These are phyloP conservation scores for Discostella pseudostelligera DNA, from an alignment of 108 stramenopile genomes.

Conservation along the genomic window DNA sequence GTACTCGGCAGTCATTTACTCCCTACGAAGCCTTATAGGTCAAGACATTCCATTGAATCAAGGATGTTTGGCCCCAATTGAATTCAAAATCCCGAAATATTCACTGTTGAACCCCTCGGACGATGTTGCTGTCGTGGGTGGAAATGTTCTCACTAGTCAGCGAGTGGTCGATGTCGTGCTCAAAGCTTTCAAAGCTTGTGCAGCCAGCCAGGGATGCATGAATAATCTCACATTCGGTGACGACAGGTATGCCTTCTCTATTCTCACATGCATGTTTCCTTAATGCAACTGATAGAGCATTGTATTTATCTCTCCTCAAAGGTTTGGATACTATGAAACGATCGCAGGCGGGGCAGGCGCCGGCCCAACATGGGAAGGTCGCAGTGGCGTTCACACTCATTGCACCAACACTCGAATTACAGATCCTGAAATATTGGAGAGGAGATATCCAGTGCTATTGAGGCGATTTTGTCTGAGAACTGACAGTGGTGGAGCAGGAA, in stretches of 20 bases:
- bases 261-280: not conserved
- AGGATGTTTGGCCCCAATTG: constrained; percentile 94
- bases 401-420: constrained; percentile 99
- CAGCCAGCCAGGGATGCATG: constrained; percentile 99
- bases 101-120: constrained; percentile 90
- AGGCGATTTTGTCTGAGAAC: constrained; percentile 85
- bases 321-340: constrained; percentile 98
- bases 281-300: too few species aligned
- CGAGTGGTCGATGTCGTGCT: constrained; percentile 98
- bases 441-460: constrained; percentile 92
- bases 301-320: constrained; percentile 4
- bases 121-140: constrained; percentile 96
- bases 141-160: constrained; percentile 98
- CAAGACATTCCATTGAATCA: constrained; percentile 97
- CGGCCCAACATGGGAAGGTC: constrained; percentile 95
- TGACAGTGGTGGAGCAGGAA: constrained; percentile 92
- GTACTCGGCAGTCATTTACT: constrained; percentile 97
- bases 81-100: constrained; percentile 86
- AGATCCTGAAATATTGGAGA: constrained; percentile 97
- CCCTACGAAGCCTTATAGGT: constrained; percentile 89
- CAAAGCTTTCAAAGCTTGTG: constrained; percentile 94
- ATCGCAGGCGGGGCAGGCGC: constrained; percentile 99
- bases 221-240: constrained; percentile 99
- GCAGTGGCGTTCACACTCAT: constrained; percentile 96
- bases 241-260: constrained; percentile 89